These are phyloP conservation scores for Pinus albicaulis DNA, from an alignment of 75 land plant species.

Conservation along the genomic window DNA sequence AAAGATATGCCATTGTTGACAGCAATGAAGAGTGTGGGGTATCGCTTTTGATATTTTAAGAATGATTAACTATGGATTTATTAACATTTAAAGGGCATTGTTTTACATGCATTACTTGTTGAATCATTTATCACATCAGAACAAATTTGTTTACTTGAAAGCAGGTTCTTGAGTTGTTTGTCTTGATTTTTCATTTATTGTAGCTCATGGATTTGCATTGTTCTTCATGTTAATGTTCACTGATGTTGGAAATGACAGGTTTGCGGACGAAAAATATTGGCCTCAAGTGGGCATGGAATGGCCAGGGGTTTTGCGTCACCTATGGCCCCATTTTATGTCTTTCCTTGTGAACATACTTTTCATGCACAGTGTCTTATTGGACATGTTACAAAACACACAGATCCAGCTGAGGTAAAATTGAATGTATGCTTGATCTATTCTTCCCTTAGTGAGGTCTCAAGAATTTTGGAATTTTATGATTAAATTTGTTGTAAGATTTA, in stretches of 20 bases:
- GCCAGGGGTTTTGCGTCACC: constrained; percentile 61
- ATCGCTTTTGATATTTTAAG: constrained; percentile 15
- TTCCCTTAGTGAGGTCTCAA: background rate
- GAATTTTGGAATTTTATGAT: background rate
- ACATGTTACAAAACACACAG: constrained; percentile 72
- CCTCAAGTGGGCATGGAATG: constrained; percentile 41
- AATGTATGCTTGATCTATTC: background rate
- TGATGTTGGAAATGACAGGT: constrained; percentile 36
- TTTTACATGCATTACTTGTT: background rate
- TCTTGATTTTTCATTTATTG: background rate
- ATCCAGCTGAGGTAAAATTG: constrained; percentile 63
- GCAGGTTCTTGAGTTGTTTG: background rate
- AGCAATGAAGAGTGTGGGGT: constrained; percentile 98
- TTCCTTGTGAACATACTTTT: constrained; percentile 95
- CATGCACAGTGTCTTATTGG: constrained; percentile 90
- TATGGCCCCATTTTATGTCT: constrained; percentile 96
- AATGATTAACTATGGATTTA: background rate
- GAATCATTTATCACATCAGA: background rate
- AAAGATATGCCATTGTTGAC: constrained; percentile 85
- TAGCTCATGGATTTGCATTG: background rate
- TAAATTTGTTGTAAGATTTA: background rate
- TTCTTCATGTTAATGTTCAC: no score
- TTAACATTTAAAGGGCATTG: background rate
- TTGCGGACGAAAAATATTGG: constrained; percentile 74
- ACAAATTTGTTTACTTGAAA: background rate